A percentile compares a stretch with the other conserved stretches of the same genome.
Evolutionary conservation across 2,329 filamentous ascomycete species (phyloP).

Genomic region (Trichoderma endophyticum): DNA sequence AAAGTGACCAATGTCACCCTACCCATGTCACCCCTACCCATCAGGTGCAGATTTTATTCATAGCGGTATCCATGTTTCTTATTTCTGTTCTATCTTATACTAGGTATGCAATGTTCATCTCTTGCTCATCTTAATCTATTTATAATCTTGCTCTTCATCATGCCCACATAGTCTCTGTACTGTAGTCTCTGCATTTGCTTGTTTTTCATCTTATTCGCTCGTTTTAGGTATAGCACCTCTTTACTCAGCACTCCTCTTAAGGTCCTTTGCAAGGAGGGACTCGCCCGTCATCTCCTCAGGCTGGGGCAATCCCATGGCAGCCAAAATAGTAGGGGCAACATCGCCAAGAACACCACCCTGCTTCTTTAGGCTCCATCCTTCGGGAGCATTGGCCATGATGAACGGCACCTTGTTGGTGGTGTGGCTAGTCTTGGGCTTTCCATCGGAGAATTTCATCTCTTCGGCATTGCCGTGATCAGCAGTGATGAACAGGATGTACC

Average conservation of each 20-base stretch:
- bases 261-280: slow-evolving; percentile 75
- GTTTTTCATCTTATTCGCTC: not conserved
- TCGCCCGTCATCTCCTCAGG: slow-evolving; percentile 89
- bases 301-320: slow-evolving; percentile 84
- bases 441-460: slow-evolving; percentile 96
- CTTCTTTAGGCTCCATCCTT: slow-evolving; percentile 83
- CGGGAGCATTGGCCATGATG: slow-evolving; percentile 94
- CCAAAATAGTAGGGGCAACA: slow-evolving; percentile 90
- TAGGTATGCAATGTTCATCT: not conserved
- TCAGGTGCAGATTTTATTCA: not conserved
- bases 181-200: not conserved
- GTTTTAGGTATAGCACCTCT: not conserved
- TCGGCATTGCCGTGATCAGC: slow-evolving; percentile 97
- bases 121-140: not conserved
- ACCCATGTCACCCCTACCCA: not conserved
- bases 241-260: slow-evolving; percentile 38
- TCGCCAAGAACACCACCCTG: slow-evolving; percentile 89
- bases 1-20: not conserved
- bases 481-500: slow-evolving; percentile 92
- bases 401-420: slow-evolving; percentile 98
- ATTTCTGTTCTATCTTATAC: slow-evolving; percentile 12
- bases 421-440: slow-evolving; percentile 96
- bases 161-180: not conserved
- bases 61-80: not conserved
- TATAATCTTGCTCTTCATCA: not conserved